Evolutionary conservation across 805 yeast genomes (phyloP), one percentile per base, ranked within the genome.

Genomic region (Saccharomycopsis oosterbeekiorum): DNA sequence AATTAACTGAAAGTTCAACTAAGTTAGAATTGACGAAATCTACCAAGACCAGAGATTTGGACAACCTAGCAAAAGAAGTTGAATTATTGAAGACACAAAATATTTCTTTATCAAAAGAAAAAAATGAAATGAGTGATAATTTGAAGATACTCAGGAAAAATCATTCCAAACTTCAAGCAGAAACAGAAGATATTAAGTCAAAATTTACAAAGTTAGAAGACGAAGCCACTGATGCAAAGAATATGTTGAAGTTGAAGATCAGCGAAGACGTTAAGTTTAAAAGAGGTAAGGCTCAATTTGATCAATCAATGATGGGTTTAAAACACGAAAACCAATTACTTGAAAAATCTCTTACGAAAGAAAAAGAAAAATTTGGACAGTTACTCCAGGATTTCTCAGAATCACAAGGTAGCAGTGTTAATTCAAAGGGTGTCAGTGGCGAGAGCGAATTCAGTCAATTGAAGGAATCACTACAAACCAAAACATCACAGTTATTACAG

Each of bases 391-490:
- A 72, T 11, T 55, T 55, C 37, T 19, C 36, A 26, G 21, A 26
- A 17, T 24, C 37, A 34, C 37, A 56, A 26, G 36, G 6, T 21
- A 40, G 24, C 10, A 12, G 42, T 4, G 21, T 14, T 15, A 26
- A 39, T 53, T 42, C 70, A 26, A 63, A 64, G 10, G 55, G 68
- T 60, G 65, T 64, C 36, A 65, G 71, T 58, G 85, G 82, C 56
- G 34, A 47, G 15, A 10, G n/a, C 14, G 24, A 42, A 6, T 81
- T 75, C 66, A 77, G 80, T 12, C 72, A 72, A 37, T 71, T 84
- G 65, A 80, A 78, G 59, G 70, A 82, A 9, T 80, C 80, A 62
- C 69, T 84, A 24, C 80, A 82, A 62, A 87, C 84, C 61, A 76
- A 75, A 21, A 73, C 77, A 62, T 84, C 83, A 10, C 68, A 74